Evolutionary conservation across 768 basidiomycete genomes (phyloP), one percentile per base, ranked within the genome.

Genomic region (Dendrothele bispora): DNA sequence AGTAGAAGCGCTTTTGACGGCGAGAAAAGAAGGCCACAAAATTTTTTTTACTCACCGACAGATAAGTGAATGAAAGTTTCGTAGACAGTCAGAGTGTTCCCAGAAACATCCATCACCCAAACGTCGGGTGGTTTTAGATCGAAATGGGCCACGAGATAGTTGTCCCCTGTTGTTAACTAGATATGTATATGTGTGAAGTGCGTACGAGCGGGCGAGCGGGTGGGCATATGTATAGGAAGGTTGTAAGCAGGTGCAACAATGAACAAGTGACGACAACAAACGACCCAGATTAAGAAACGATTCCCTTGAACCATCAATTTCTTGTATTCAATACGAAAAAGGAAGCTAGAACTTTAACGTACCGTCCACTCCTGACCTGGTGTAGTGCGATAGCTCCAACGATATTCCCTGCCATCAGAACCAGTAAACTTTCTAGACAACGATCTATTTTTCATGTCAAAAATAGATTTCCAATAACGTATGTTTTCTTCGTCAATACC

Each of bases 321-420:
- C n/a, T n/a, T n/a, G n/a, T n/a, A n/a, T n/a, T n/a, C n/a, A n/a
- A n/a, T n/a, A n/a, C n/a, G n/a, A n/a, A n/a, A n/a, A n/a, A n/a
- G n/a, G n/a, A n/a, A n/a, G n/a, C n/a, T n/a, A n/a, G n/a, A n/a
- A n/a, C n/a, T n/a, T n/a, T n/a, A n/a, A 75, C 87, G 61, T 62
- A 89, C 87, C 60, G 86, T 73, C 87, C 87, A 90, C 66, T 88
- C 85, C 49, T 87, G 85, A 15, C 75, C 81, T 7, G 72, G 70
- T 25, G 74, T 62, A 32, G 68, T 69, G 25, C 73, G 73, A 63
- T 80, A 69, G 24, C 76, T 74, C 87, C 87, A 90, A 60, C 73
- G 73, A 55, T 88, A 88, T 57, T 88, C 86, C 22, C 72, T 72
- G 27, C 85, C 85, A 60, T 88, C 84, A 32, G 81, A 82, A 14